phyloP scores from a whole-genome alignment of 371 early-diverging fungal species.

The Blastocladiella emersonii region DNA sequence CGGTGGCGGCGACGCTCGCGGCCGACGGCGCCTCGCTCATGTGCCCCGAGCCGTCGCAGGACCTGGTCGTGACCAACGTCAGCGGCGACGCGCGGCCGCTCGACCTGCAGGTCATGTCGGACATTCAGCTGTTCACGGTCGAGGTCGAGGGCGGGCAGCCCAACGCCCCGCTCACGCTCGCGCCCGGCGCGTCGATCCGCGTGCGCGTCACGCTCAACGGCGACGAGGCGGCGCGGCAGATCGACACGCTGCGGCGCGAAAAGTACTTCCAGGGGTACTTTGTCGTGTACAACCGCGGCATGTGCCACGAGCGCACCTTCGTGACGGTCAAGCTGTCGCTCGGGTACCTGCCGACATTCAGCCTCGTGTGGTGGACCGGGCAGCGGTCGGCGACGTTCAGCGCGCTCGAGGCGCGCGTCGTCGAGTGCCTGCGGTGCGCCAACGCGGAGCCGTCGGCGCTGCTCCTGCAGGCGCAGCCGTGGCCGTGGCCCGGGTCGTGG shows the following conservation, averaged over 20 bases:
- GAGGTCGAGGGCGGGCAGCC: slow-evolving; percentile 3
- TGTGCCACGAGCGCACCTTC: slow-evolving; percentile 45
- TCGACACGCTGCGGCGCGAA: slow-evolving; percentile 24
- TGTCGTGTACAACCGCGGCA: slow-evolving; percentile 42
- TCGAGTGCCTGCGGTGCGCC: slow-evolving; percentile 21
- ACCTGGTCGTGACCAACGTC: slow-evolving; percentile 20
- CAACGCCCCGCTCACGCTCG: slow-evolving; percentile 11
- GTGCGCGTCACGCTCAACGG: slow-evolving; percentile 34
- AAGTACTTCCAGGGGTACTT: slow-evolving; percentile 51
- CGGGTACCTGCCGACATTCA: slow-evolving; percentile 43
- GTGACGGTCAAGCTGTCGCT: slow-evolving; percentile 42
- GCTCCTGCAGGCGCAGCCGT: neutral
- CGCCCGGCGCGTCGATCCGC: slow-evolving; percentile 13
- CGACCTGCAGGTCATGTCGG: neutral
- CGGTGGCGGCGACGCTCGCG: neutral
- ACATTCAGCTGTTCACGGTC: neutral
- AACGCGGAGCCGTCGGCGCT: neutral
- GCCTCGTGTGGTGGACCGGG: slow-evolving; percentile 19
- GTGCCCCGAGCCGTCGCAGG: slow-evolving; percentile 12
- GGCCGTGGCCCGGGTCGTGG: neutral
- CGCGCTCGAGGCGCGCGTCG: slow-evolving; percentile 35
- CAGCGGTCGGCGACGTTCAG: slow-evolving; percentile 1
- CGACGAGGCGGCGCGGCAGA: slow-evolving; percentile 19
- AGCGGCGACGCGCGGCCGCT: slow-evolving; percentile 18
- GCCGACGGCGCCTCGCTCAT: slow-evolving; percentile 11